phyloP scores from a whole-genome alignment of 495 filamentous ascomycete species.

The Neurospora tetrasperma region DNA sequence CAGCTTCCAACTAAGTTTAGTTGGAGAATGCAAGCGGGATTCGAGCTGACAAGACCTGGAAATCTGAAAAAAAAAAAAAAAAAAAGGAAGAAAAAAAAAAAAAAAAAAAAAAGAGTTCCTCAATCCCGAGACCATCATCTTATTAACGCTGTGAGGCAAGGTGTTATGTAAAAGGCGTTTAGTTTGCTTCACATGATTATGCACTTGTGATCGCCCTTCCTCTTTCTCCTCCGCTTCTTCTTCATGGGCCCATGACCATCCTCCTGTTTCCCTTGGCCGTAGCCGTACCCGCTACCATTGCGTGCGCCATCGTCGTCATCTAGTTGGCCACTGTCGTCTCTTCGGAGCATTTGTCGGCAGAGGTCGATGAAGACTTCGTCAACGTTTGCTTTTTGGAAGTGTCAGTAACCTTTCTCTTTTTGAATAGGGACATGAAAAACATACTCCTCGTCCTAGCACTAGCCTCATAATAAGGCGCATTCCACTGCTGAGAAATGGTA shows the following conservation, averaged over 20 bases:
- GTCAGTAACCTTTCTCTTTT: background rate
- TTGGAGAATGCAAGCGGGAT: background rate
- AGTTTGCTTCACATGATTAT: constrained; percentile 14
- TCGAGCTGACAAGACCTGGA: background rate
- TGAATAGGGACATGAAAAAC: constrained; percentile 16
- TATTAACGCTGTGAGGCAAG: background rate
- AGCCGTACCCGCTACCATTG: constrained; percentile 15
- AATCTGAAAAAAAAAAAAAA: no score
- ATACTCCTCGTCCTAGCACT: constrained; percentile 62
- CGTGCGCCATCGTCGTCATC: constrained; percentile 22
- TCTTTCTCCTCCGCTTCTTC: constrained; percentile 14
- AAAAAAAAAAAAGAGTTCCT: background rate
- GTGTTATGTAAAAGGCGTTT: background rate
- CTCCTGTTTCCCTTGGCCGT: constrained; percentile 18
- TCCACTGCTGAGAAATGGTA: constrained; percentile 79
- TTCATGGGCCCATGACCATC: constrained; percentile 9
- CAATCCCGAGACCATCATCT: background rate
- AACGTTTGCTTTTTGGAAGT: constrained; percentile 56
- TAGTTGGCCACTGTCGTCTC: constrained; percentile 42
- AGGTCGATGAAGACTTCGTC: constrained; percentile 93
- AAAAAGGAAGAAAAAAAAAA: no score
- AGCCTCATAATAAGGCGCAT: constrained; percentile 91
- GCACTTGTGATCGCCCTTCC: constrained; percentile 16
- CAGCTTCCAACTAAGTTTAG: background rate
- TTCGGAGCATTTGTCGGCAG: constrained; percentile 81